Evolutionary conservation across 306 rosid genomes (phyloP), one percentile per base, ranked within the genome.

Genomic region (Hippophae gyantsensis): DNA sequence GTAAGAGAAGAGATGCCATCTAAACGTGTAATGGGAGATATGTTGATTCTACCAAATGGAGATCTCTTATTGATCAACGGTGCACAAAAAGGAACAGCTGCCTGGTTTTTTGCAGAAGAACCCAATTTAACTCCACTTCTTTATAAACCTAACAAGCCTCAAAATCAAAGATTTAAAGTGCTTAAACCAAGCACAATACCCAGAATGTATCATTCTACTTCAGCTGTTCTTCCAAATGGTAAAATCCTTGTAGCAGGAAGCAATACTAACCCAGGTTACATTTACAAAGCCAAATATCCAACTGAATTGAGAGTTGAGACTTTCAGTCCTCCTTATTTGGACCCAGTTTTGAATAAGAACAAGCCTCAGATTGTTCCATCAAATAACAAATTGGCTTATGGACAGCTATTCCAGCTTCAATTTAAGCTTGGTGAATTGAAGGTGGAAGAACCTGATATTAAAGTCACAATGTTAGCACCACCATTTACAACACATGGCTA

Each of bases 401-500:
- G 48, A 1, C 3, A 4, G 1, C 60, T 75, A 60, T 13, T 0
- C 2, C 79, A 86, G 51, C 80, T 76, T 8, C 0, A 2, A 0
- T 56, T 1, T 3, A 65, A 84, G 25, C 48, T 1, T 1, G 59
- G 69, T 6, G 13, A 41, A 1, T 82, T 93, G 57, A 50, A 11
- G 3, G 7, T 79, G 42, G 3, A 11, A 12, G 46, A 32, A 0
- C 10, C 7, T 0, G 62, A 72, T 8, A 14, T 93, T 14, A 75
- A 64, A 75, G 73, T 89, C 14, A 73, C 83, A 13, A 66, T 93
- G 67, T 88, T 86, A 59, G 64, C 81, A 14, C 94, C 94, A 12
- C 97, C 97, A 0, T 93, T 88, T 60, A 93, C 99, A 1, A 93
- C 99, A 40, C 99, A 88, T 56, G 99, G 99, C 0, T 70, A 18